phyloP scores from a whole-genome alignment of 2,329 filamentous ascomycete species.

The Grosmannia huntii region DNA sequence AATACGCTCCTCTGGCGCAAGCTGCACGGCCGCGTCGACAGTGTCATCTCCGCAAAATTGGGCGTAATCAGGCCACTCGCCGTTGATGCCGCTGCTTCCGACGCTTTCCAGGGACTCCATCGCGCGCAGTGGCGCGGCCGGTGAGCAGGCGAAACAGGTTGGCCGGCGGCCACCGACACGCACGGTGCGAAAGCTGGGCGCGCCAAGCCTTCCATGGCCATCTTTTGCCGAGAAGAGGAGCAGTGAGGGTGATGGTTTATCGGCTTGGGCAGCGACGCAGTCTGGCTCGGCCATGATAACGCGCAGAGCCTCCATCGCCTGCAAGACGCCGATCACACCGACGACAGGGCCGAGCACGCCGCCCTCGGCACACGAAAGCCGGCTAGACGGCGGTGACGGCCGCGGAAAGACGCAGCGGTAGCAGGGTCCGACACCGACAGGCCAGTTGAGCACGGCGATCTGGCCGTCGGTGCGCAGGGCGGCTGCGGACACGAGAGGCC shows the following conservation, averaged over 20 bases:
- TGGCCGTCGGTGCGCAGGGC: constrained; percentile 84
- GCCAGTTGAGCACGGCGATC: constrained; percentile 76
- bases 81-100: constrained; percentile 44
- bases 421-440: constrained; percentile 67
- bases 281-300: constrained; percentile 41
- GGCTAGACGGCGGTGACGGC: constrained; percentile 70
- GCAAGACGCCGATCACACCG: constrained; percentile 82
- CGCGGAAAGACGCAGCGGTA: constrained; percentile 88
- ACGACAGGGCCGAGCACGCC: constrained; percentile 89
- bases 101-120: neutral
- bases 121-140: constrained; percentile 37
- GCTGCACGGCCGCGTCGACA: constrained; percentile 18
- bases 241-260: constrained; percentile 17
- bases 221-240: constrained; percentile 36
- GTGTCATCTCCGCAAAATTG: constrained; percentile 59
- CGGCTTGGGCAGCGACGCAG: neutral
- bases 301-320: constrained; percentile 82
- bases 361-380: constrained; percentile 81
- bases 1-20: constrained; percentile 55
- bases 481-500: constrained; percentile 77
- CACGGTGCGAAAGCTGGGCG: constrained; percentile 53
- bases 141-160: constrained; percentile 67
- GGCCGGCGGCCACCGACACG: constrained; percentile 55
- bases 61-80: constrained; percentile 64
- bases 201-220: constrained; percentile 17